Base-by-base conservation (phyloP, 352 stramenopile genomes). In the Pythium graminicola region DNA sequence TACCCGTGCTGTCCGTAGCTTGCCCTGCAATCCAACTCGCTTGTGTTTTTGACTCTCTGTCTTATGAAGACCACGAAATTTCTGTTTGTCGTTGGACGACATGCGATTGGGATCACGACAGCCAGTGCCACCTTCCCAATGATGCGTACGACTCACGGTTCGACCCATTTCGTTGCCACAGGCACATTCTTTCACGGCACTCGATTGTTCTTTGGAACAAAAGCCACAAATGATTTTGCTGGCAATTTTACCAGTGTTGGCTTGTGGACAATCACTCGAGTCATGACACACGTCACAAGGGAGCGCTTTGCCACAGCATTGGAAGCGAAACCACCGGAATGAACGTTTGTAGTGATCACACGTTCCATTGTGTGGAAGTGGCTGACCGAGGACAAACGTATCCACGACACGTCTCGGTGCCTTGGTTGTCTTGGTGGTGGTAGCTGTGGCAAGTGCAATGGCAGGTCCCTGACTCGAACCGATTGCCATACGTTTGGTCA, bases 331-430 rank as follows among this genome's bases (percentile, higher is more conserved):
- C 82, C 82, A 93, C 5, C 82, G 80, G 14, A 73, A 56, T 35
- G 82, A 93, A 50, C 89, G 74, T 43, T 77, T 78, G 54, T 91
- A 93, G 61, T 93, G 82, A 14, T 86, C 70, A 26, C 82, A 93
- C 28, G 51, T 63, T 43, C 82, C 82, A 35, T 86, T 83, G 41
- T 69, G 69, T 20, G 82, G 82, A 53, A 93, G 47, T 16, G 80
- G 76, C 41, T 89, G 72, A 22, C 82, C 82, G 22, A 86, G 42
- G 7, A 82, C 64, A 46, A 89, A 81, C 19, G 62, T 84, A 33
- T 87, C 72, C 11, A 72, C 32, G 14, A 67, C 31, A 17, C 66
- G 62, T 27, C 71, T n/a, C n/a, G n/a, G 73, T 48, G 71, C 80
- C 47, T 35, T 50, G n/a, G 8, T 44, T 14, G 22, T 7, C 6